A percentile compares a stretch with the other conserved stretches of the same genome.
phyloP scores from a whole-genome alignment of 2,329 filamentous ascomycete genomes.

The Aspergillus melleus region DNA sequence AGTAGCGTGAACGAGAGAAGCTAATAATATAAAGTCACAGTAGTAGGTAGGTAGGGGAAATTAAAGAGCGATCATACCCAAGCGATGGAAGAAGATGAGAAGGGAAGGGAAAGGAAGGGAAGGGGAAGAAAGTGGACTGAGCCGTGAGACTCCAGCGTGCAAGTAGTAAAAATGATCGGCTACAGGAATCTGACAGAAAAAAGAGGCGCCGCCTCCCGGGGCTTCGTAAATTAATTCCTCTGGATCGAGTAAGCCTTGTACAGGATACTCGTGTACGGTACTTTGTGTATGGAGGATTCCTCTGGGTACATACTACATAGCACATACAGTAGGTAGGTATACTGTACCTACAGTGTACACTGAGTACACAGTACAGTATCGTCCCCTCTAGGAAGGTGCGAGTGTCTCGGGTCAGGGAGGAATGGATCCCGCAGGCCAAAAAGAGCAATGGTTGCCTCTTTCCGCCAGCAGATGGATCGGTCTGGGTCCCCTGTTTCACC shows the following conservation, averaged over 20 bases:
- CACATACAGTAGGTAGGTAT: too few species aligned
- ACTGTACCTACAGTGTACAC: too few species aligned
- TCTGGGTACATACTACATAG: too few species aligned
- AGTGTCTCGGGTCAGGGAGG: too few species aligned
- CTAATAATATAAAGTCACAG: not conserved
- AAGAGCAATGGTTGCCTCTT: not conserved
- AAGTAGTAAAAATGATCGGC: not conserved
- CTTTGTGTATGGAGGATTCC: too few species aligned
- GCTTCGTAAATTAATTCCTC: not conserved
- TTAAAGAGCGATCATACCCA: not conserved
- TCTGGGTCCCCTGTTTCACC: slow-evolving; percentile 10
- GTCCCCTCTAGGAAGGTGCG: too few species aligned
- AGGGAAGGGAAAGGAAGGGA: not conserved
- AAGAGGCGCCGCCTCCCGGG: not conserved
- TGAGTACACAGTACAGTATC: too few species aligned
- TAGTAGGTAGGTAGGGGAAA: not conserved
- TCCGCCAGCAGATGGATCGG: not conserved
- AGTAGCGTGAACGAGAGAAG: slow-evolving; percentile 1
- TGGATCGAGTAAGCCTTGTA: not conserved
- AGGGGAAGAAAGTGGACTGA: not conserved
- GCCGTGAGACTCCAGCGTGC: not conserved
- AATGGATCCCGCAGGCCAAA: not conserved
- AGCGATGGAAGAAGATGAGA: not conserved
- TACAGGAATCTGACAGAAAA: not conserved
- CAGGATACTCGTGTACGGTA: too few species aligned